Evolutionary conservation across 495 filamentous ascomycete species (phyloP), one percentile per base, ranked within the genome.

Genomic region (Staphylotrichum tortipilum): DNA sequence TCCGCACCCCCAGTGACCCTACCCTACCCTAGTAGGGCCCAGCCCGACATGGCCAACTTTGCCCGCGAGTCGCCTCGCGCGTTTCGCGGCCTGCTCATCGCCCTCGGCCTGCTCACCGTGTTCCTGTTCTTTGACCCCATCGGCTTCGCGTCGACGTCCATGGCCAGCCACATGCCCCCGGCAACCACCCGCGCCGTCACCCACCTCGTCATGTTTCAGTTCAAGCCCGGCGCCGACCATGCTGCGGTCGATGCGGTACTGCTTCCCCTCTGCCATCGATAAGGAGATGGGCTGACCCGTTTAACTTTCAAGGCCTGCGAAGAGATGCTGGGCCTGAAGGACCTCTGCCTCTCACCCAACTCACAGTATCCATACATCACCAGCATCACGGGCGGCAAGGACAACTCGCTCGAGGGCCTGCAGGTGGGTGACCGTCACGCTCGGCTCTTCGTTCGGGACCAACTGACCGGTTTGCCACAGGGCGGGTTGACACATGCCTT

Each of bases 161-260:
- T 47, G 3, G 38, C 52, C 2, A 18, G 44, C 11, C 24, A n/a
- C 12, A 5, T 39, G 10, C 42, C 46, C 10, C n/a, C n/a, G n/a
- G 29, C 38, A 7, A 31, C 0, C 9, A 31, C 47, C 6, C 26
- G 23, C 31, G 37, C 19, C 31, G 50, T 83, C 52, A 75, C 73
- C 7, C 81, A 83, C 49, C 68, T 83, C 22, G 79, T 83, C 8
- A 61, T 84, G 7, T 79, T 84, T 59, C 70, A 78, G 51, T 82
- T 81, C 68, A 82, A 80, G 51, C 24, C 65, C 6, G 68, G 61
- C 2, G 51, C 62, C 10, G 54, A 53, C 22, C 34, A 63, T 12
- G 66, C 68, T 12, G 56, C 60, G 15, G 56, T 83, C 12, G 53
- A 74, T 5, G 67, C 71, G 50, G 80, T 83, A 67, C 44, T 70